Evolutionary conservation across 805 yeast genomes (phyloP).

Genomic region (Cyberlindnera amylophila): DNA sequence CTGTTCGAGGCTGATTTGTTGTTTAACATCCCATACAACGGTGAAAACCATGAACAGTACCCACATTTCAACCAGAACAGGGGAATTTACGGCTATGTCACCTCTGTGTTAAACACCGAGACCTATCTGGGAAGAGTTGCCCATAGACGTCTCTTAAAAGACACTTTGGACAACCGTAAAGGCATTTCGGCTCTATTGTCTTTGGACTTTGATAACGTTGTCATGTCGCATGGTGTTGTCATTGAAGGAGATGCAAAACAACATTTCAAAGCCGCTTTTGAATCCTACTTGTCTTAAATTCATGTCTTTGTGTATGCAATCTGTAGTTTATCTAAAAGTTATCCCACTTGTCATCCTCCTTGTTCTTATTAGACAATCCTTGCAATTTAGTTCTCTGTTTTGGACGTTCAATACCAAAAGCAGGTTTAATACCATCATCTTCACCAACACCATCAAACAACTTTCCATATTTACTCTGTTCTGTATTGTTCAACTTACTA

Average conservation of each 20-base stretch:
- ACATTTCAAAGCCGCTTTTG: slow-evolving; percentile 23
- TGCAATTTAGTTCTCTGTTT: slow-evolving; percentile 52
- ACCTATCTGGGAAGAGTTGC: slow-evolving; percentile 34
- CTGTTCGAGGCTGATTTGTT: slow-evolving; percentile 58
- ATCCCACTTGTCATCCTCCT: slow-evolving; percentile 66
- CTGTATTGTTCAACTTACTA: slow-evolving; percentile 36
- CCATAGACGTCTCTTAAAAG: slow-evolving; percentile 24
- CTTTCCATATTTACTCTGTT: slow-evolving; percentile 37
- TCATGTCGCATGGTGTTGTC: slow-evolving; percentile 59
- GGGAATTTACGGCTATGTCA: slow-evolving; percentile 39
- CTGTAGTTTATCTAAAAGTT: slow-evolving; percentile 40
- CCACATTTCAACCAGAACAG: slow-evolving; percentile 38
- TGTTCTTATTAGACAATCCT: slow-evolving; percentile 42
- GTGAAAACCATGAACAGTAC: slow-evolving; percentile 50
- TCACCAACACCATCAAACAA: slow-evolving; percentile 56
- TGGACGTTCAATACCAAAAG: slow-evolving; percentile 65
- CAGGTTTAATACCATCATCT: slow-evolving; percentile 45
- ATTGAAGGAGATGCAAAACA: slow-evolving; percentile 38
- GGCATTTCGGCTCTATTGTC: slow-evolving; percentile 19
- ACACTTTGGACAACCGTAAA: slow-evolving; percentile 11
- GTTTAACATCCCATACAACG: slow-evolving; percentile 50
- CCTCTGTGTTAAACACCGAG: slow-evolving; percentile 40
- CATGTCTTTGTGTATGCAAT: too few relatives aligned
- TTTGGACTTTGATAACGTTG: slow-evolving; percentile 48
- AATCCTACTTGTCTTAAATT: slow-evolving; percentile 8